Evolutionary conservation across 225 moss, liverwort and hornwort species (phyloP), one percentile per base, ranked within the genome.

Genomic region (Sphagnum tenellum): DNA sequence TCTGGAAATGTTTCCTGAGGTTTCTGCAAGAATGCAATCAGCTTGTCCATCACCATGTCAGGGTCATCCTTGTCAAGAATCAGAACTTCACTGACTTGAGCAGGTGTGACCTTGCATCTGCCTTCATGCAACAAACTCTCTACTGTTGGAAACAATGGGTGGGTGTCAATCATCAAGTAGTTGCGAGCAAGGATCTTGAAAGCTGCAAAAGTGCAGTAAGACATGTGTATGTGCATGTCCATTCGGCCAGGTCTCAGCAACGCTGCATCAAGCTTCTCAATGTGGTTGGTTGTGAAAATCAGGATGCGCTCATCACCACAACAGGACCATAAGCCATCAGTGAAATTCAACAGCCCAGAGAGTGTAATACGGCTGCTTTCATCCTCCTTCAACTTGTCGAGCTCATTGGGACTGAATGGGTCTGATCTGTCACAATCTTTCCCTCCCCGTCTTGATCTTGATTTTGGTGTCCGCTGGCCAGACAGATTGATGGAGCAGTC

Each of bases 251-350:
- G 64, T 29, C 81, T 69, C 56, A 78, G 68, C 48, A 82, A 48
- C 8, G 81, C 78, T 3, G 77, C 77, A 49, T 82, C 81, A 46
- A 82, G 44, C 70, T 82, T 82, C 29, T 82, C 69, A 3, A 53
- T 46, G 52, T 67, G 60, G 45, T 82, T 82, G 5, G 81, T 82
- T 3, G 81, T 81, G 77, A 81, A 81, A 44, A 81, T 71, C 71
- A 81, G 77, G 14, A 81, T 81, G 9, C 81, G 59, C 66, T 81
- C 77, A 6, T 62, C 44, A 5, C 76, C 81, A 49, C 81, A 74
- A 12, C 65, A 74, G 3, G 81, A 81, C 81, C 81, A 81, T 1
- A 81, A 59, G n/a, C 81, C 81, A 45, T 81, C 81, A 55, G 77
- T 71, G 56, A 81, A 77, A 53, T 81, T 81, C 2, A 81, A 69